These are phyloP conservation scores for Populus hybrid DNA, from an alignment of 441 rosid genomes.

Conservation along the genomic window DNA sequence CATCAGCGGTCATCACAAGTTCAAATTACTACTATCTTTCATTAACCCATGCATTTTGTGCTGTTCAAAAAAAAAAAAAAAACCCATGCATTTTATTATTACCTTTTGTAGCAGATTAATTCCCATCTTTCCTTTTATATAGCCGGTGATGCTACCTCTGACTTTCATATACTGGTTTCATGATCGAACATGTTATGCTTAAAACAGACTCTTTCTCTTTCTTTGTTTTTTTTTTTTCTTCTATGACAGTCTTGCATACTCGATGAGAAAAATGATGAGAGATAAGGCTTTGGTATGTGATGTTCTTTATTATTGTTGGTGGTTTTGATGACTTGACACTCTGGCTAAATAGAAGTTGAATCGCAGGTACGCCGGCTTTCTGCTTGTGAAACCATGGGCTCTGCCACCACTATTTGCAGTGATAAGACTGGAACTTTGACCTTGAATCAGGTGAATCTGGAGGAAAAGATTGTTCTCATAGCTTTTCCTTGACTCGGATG, in stretches of 20 bases:
- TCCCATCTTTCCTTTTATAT: neutral
- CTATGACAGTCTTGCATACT: constrained; percentile 83
- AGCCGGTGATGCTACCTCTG: neutral
- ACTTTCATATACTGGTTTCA: neutral
- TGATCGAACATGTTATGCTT: neutral
- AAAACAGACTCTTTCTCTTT: neutral
- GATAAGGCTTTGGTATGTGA: constrained; percentile 91
- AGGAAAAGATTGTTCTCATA: neutral
- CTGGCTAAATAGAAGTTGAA: constrained; percentile 14
- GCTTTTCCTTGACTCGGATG: neutral
- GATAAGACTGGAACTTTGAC: constrained; percentile 99
- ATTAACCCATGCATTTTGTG: neutral
- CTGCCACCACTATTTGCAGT: constrained; percentile 99
- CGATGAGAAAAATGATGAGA: constrained; percentile 98
- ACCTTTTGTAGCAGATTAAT: neutral
- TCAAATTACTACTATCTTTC: neutral
- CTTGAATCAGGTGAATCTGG: constrained; percentile 58
- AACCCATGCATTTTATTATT: constrained; percentile 1
- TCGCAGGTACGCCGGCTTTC: constrained; percentile 96
- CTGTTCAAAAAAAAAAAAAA: neutral
- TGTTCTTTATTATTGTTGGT: constrained; percentile 7
- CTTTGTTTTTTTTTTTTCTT: no score
- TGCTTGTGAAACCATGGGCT: constrained; percentile 99
- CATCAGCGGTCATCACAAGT: neutral
- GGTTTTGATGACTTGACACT: neutral